These are phyloP conservation scores for Penicillium sp. DNA, from an alignment of 2,329 filamentous ascomycete species.

Conservation along the genomic window DNA sequence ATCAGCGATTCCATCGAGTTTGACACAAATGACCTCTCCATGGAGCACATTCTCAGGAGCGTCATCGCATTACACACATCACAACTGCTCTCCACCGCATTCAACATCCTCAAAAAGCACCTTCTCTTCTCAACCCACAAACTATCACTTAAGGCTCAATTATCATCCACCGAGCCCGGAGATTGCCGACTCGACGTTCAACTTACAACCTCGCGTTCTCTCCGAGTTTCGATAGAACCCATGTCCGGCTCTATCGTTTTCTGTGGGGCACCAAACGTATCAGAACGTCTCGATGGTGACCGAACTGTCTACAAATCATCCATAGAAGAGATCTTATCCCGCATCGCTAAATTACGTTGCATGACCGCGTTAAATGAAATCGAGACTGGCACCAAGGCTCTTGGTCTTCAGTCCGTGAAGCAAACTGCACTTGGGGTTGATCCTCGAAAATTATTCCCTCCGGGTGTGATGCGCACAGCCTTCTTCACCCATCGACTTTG, in stretches of 20 bases:
- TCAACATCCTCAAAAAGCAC: slow-evolving; percentile 59
- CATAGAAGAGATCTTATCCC: slow-evolving; percentile 41
- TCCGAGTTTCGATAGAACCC: slow-evolving; percentile 70
- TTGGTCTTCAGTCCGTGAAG: slow-evolving; percentile 42
- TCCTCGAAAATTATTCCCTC: slow-evolving; percentile 62
- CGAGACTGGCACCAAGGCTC: slow-evolving; percentile 35
- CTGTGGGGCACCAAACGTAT: slow-evolving; percentile 62
- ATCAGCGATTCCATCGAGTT: slow-evolving; percentile 67
- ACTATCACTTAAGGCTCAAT: slow-evolving; percentile 59
- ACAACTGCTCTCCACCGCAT: slow-evolving; percentile 68
- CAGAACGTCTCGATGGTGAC: slow-evolving; percentile 61
- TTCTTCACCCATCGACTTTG: slow-evolving; percentile 59
- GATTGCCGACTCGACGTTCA: slow-evolving; percentile 70
- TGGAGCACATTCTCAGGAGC: slow-evolving; percentile 71
- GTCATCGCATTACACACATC: slow-evolving; percentile 75
- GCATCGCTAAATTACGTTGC: slow-evolving; percentile 42
- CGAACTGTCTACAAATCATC: slow-evolving; percentile 59
- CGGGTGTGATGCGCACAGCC: slow-evolving; percentile 63
- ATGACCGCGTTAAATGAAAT: slow-evolving; percentile 43
- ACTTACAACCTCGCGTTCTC: slow-evolving; percentile 62
- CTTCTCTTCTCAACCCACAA: slow-evolving; percentile 63
- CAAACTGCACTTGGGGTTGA: slow-evolving; percentile 40
- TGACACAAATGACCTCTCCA: slow-evolving; percentile 67
- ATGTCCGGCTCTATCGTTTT: slow-evolving; percentile 76
- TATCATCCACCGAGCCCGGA: slow-evolving; percentile 63